Evolutionary conservation across 768 basidiomycete species (phyloP).

Genomic region (Neoboletus magnificus): DNA sequence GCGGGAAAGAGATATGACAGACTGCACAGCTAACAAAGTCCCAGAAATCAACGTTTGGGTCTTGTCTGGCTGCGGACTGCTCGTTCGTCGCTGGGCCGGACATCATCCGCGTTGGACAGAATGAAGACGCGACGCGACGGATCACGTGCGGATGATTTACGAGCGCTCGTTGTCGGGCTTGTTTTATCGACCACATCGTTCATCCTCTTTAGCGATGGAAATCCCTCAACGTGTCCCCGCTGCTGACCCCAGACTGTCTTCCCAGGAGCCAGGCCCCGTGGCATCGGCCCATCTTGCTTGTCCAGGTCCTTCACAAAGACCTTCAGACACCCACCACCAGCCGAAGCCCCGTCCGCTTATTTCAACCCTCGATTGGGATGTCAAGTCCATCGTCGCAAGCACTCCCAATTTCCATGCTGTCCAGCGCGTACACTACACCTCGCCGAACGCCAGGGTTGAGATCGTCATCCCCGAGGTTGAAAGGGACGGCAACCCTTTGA

Average conservation of each 20-base stretch:
- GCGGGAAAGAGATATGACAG: conserved; percentile 65
- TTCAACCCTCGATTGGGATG: conserved; percentile 51
- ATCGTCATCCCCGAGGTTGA: conserved; percentile 46
- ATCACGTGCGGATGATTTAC: conserved; percentile 16
- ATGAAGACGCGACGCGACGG: conserved; percentile 13
- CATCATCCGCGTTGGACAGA: neutral
- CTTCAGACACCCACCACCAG: neutral
- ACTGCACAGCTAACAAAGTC: conserved; percentile 69
- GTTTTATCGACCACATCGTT: neutral
- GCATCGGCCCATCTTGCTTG: neutral
- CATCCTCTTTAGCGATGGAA: neutral
- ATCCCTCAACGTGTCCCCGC: neutral
- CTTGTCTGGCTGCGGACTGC: neutral
- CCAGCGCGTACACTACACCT: conserved; percentile 33
- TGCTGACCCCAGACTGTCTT: neutral
- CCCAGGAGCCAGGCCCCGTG: conserved; percentile 6
- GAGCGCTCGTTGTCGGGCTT: neutral
- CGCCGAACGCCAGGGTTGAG: conserved; percentile 27
- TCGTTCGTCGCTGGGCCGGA: conserved; percentile 10
- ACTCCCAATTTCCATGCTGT: conserved; percentile 44
- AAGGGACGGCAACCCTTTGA: conserved; percentile 51
- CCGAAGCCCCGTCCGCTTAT: conserved; percentile 14
- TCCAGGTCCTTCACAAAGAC: neutral
- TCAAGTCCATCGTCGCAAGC: conserved; percentile 37
- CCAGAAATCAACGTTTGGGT: conserved; percentile 63